Conservation (phyloP, 306 rosid genomes). For the Arachis stenosperma region DNA sequence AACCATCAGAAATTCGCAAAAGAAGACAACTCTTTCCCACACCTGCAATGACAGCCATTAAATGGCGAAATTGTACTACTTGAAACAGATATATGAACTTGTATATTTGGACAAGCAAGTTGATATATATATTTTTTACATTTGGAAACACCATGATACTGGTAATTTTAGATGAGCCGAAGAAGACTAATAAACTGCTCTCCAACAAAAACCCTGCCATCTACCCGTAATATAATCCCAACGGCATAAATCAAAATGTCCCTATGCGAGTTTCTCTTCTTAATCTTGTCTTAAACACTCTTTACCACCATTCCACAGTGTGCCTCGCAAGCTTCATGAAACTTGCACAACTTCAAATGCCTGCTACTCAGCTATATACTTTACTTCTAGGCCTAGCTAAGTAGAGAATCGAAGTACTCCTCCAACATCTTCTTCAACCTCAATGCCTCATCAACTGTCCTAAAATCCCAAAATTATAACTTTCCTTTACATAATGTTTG, state of each 20-base stretch:
- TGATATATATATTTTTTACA: not conserved
- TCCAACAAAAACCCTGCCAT: too few species aligned
- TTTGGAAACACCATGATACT: conserved; percentile 16
- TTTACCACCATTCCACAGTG: not conserved
- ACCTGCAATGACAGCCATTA: conserved; percentile 48
- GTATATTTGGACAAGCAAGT: not conserved
- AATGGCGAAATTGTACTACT: not conserved
- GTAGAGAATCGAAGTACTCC: not conserved
- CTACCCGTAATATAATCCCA: too few species aligned
- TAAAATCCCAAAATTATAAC: not conserved
- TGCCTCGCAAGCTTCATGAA: not conserved
- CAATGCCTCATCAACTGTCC: not conserved
- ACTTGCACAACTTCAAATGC: not conserved
- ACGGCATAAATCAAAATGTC: conserved; percentile 1
- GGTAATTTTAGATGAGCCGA: too few species aligned
- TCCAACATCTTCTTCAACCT: not conserved
- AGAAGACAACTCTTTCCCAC: conserved; percentile 89
- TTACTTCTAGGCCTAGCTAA: not conserved
- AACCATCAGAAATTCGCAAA: conserved; percentile 87
- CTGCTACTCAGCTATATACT: not conserved
- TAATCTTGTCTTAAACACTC: not conserved
- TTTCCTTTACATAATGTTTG: not conserved
- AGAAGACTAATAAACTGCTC: too few species aligned
- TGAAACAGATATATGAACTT: not conserved
- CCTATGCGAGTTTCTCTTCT: not conserved